A percentile compares a stretch with the other conserved stretches of the same genome.
Conservation (phyloP, 2,329 filamentous ascomycete genomes). For the Arthrinium phaeospermum region DNA sequence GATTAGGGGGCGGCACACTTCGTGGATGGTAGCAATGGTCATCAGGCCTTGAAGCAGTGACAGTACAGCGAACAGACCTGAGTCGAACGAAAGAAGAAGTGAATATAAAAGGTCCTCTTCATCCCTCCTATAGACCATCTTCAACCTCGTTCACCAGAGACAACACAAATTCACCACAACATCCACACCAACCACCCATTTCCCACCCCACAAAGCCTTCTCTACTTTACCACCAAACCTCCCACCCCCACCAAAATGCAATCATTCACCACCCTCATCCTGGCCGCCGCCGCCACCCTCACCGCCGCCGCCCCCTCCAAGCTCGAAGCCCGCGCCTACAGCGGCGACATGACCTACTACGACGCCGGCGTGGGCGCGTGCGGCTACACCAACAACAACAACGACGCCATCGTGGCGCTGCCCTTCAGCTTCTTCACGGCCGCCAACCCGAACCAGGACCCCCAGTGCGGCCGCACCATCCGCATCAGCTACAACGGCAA, state of each 20-base stretch:
- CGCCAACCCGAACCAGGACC: slow-evolving; percentile 28
- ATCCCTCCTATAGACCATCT: background rate
- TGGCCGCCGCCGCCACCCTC: background rate
- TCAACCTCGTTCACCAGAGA: background rate
- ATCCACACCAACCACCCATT: background rate
- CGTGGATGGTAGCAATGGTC: background rate
- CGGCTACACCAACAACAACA: slow-evolving; percentile 18
- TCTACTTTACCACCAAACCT: background rate
- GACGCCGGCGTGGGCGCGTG: slow-evolving; percentile 21
- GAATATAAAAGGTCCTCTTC: background rate
- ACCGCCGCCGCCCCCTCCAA: background rate
- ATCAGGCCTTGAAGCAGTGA: background rate
- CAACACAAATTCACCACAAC: background rate
- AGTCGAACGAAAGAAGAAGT: background rate
- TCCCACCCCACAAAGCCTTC: background rate
- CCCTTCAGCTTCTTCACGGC: slow-evolving; percentile 7
- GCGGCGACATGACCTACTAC: slow-evolving; percentile 24
- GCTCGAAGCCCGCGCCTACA: slow-evolving; percentile 12
- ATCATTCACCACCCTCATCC: background rate
- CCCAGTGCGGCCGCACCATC: slow-evolving; percentile 22
- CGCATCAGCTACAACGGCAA: slow-evolving; percentile 29
- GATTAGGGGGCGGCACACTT: background rate
- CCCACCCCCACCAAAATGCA: background rate
- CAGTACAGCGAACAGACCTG: too few relatives aligned
- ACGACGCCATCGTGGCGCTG: slow-evolving; percentile 21